phyloP scores from a whole-genome alignment of 768 basidiomycete species.

The Suillus luteus region DNA sequence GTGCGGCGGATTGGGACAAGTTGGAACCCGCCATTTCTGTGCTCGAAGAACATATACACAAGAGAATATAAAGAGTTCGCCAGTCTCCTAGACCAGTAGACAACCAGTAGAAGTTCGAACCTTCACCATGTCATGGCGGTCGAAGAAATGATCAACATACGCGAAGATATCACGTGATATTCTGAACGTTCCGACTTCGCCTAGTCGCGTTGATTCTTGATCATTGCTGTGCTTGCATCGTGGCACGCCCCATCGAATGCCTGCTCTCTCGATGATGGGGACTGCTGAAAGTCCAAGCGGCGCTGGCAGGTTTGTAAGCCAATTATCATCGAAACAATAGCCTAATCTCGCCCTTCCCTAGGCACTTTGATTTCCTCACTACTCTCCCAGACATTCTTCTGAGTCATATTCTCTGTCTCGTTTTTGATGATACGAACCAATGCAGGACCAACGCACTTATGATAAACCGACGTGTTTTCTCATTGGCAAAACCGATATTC shows the following conservation, averaged over 20 bases:
- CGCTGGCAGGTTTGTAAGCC: background rate
- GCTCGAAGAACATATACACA: background rate
- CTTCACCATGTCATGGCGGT: background rate
- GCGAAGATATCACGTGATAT: background rate
- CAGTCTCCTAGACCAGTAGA: background rate
- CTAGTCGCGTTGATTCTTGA: background rate
- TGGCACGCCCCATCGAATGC: background rate
- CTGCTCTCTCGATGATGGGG: background rate
- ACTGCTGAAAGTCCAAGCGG: background rate
- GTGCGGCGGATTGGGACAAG: background rate
- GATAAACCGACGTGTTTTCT: constrained; percentile 6
- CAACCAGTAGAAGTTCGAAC: background rate
- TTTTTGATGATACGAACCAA: constrained; percentile 3
- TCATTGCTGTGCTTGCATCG: too few species aligned
- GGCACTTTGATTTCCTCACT: background rate
- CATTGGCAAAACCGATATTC: constrained; percentile 8
- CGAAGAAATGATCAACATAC: background rate
- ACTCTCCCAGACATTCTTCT: constrained; percentile 9
- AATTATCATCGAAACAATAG: background rate
- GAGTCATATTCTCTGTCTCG: constrained; percentile 5
- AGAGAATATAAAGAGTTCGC: background rate
- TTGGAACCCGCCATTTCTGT: background rate
- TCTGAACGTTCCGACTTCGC: background rate
- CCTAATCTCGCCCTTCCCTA: background rate
- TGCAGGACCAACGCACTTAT: background rate